Base-by-base conservation (phyloP, 495 filamentous ascomycete species). In the Talaromyces adpressus region DNA sequence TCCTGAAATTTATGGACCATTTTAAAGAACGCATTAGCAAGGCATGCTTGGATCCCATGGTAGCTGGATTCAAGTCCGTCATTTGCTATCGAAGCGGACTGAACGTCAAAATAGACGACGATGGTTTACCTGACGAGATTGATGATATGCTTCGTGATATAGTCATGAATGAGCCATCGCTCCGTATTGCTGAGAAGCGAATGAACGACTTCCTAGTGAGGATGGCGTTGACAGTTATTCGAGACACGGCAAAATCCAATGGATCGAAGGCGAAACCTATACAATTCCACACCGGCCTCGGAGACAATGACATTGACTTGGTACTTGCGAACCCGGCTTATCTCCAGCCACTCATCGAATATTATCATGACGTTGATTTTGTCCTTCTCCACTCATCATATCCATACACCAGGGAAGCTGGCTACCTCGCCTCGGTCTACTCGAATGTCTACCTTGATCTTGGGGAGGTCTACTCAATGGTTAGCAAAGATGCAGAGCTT, bases 271-370 rank as follows among this genome's bases (percentile, higher is more conserved):
- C 77, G 63, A 94, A 94, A 68, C 91, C 92, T 1, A 70, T 97
- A 30, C 92, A 96, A 68, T 90, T 97, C 63, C 91, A 96, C 67
- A 93, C 91, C 0, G 92, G 92, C 0, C 79, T 96, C 1, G 92
- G 92, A 0, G 91, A 96, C 67, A 91, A 88, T 65, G 91, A 95
- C 73, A 88, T 96, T 59, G 83, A 78, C 5, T 78, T 96, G 7
- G 68, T 83, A 0, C 81, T 79, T 57, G 83, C 91, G 0, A 93
- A 91, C 61, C 92, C 92, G 7, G 85, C 91, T 41, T 85, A 90
- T 68, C 69, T 97, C 36, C 90, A 96, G 71, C 72, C 76, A 0
- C 82, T 96, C 63, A 91, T 97, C 64, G 79, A 84, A 14, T 75
- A 80, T 6, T 91, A 88, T 67, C 81, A 88, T 0, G 76, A 79